These are phyloP conservation scores for Colletotrichum simmondsii DNA, from an alignment of 2,329 filamentous ascomycete genomes.

Conservation along the genomic window DNA sequence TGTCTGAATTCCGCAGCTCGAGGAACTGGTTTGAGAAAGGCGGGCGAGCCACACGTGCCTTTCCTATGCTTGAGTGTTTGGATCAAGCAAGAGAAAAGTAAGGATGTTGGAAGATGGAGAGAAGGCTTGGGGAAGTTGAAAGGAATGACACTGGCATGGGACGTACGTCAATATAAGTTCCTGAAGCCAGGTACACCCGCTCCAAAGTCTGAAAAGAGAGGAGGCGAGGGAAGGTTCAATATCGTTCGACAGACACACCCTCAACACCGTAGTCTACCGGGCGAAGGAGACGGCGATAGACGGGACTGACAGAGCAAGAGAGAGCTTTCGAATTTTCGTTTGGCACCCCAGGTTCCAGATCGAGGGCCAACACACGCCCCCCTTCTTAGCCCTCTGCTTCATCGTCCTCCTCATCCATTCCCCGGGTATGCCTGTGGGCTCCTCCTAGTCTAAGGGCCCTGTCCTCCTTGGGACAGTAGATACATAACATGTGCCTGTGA, in stretches of 20 bases:
- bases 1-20: conserved; percentile 16
- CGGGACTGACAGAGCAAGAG: not conserved
- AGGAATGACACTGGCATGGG: conserved; percentile 31
- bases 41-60: not conserved
- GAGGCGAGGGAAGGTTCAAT: conserved; percentile 25
- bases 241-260: not conserved
- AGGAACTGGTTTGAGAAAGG: not conserved
- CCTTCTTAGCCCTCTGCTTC: conserved; percentile 22
- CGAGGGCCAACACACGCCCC: conserved; percentile 23
- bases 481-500: conserved; percentile 7
- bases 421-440: conserved; percentile 4
- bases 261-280: conserved; percentile 5
- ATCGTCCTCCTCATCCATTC: conserved; percentile 25
- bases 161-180: conserved; percentile 36
- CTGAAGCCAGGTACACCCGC: conserved; percentile 33
- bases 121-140: conserved; percentile 2
- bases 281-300: conserved; percentile 3
- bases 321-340: not conserved
- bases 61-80: conserved; percentile 8
- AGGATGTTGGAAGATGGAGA: conserved; percentile 2
- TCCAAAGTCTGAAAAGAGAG: conserved; percentile 7
- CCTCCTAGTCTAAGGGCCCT: conserved; percentile 15
- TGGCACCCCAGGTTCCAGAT: conserved; percentile 23
- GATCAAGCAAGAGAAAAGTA: not conserved
- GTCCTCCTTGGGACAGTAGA: conserved; percentile 18